A percentile compares a stretch with the other conserved stretches of the same genome.
These are phyloP conservation scores for Piromyces finnis DNA, from an alignment of 192 early-diverging fungal genomes.

Conservation along the genomic window DNA sequence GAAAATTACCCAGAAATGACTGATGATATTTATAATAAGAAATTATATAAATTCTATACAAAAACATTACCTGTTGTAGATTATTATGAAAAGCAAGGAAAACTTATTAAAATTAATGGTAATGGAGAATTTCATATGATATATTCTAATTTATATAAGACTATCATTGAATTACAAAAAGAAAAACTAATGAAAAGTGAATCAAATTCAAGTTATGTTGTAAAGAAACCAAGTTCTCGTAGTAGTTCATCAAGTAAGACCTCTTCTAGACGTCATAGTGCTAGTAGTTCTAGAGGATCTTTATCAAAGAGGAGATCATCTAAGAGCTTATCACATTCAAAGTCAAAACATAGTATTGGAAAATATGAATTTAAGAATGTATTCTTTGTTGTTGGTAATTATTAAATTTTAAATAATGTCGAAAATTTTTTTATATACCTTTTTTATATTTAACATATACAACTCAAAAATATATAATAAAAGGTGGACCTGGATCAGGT, in stretches of 20 bases:
- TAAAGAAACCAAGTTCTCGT: background rate
- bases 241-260: background rate
- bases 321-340: background rate
- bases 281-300: background rate
- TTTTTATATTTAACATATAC: too few relatives aligned
- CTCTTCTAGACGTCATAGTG: background rate
- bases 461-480: background rate
- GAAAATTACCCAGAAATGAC: background rate
- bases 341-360: background rate
- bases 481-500: constrained; percentile 26
- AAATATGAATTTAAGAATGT: background rate
- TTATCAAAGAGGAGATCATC: background rate
- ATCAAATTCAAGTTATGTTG: background rate
- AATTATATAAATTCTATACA: background rate
- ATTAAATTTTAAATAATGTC: too few relatives aligned
- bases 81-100: background rate
- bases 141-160: background rate
- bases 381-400: background rate
- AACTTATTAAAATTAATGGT: background rate
- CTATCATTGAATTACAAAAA: background rate
- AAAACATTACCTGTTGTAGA: background rate
- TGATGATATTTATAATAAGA: background rate
- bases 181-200: background rate
- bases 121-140: background rate
- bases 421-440: too few relatives aligned